These are phyloP conservation scores for Ustilago lituana DNA, from an alignment of 1,284 basidiomycete genomes.

Conservation along the genomic window DNA sequence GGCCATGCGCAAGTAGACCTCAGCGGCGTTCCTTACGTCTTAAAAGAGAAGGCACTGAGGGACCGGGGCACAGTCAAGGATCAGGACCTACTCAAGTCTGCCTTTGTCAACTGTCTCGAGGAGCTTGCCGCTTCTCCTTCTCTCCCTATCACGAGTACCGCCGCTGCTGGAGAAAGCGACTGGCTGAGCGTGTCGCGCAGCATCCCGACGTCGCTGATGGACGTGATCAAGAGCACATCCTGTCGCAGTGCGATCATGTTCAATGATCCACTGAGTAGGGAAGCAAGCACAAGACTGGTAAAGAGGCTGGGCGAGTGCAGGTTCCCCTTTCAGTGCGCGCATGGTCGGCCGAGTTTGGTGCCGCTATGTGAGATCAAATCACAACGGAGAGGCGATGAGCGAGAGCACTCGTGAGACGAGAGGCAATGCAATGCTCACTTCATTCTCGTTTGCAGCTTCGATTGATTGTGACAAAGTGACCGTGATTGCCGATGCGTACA, in stretches of 20 bases:
- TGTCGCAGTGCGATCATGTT: conserved; percentile 74
- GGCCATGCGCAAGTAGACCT: conserved; percentile 41
- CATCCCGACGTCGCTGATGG: conserved; percentile 18
- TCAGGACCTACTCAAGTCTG: background rate
- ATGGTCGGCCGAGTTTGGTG: conserved; percentile 72
- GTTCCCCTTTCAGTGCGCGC: conserved; percentile 93
- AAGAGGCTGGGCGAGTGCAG: conserved; percentile 75
- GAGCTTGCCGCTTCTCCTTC: background rate
- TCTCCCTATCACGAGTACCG: background rate
- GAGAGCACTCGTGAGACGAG: background rate
- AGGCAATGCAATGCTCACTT: background rate
- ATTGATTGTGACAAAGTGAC: background rate
- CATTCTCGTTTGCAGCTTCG: no score
- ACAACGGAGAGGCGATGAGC: background rate
- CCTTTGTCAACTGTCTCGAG: conserved; percentile 14
- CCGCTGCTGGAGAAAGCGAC: background rate
- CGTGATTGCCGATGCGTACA: conserved; percentile 6
- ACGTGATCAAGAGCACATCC: conserved; percentile 27
- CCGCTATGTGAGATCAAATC: conserved; percentile 24
- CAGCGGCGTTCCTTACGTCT: conserved; percentile 16
- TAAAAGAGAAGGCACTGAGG: conserved; percentile 14
- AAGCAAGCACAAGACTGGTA: conserved; percentile 79
- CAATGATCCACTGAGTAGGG: conserved; percentile 78
- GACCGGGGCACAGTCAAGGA: conserved; percentile 21
- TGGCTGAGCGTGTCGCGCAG: conserved; percentile 7